Evolutionary conservation across 495 filamentous ascomycete genomes (phyloP), one percentile per base, ranked within the genome.

Genomic region (Aspergillus hancockii): DNA sequence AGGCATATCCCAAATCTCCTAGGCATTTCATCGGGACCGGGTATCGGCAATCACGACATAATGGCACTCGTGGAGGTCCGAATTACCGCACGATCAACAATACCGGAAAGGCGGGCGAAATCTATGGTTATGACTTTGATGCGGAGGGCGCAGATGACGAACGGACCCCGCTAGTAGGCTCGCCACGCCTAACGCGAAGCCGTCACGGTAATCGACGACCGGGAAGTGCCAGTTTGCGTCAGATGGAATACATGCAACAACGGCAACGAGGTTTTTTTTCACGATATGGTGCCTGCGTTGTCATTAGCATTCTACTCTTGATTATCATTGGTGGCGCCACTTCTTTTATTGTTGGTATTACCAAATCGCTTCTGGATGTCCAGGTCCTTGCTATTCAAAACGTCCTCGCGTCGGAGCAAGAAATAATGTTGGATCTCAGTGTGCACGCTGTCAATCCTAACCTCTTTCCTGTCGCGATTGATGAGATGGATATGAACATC

Each of bases 381-480:
- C 77, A 85, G 46, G 79, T 98, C 30, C 71, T 86, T 41, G 86
- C 87, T 40, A 89, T 98, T 60, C 84, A 87, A 62, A 93, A 96
- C 63, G 91, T 98, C 18, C 82, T 98, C 31, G 92, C 92, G 7
- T 96, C 91, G 60, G 89, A 96, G 68, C 90, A 97, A 71, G 95
- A 98, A 67, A 81, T 98, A 19, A 98, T 98, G 88, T 79, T 98
- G 60, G 93, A 98, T 66, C 77, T 98, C 9, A 85, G 89, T n/a
- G 89, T 98, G 38, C 81, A 81, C 59, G 94, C 93, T 1, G 78
- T 90, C 58, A 98, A 98, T 67, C 94, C 93, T 0, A 98, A 98
- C 62, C 81, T 96, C 19, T 88, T 97, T 45, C 85, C 89, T 16
- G 86, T 98, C 25, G 87, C 88, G 9, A 84, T 98, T 52, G 85